These are phyloP conservation scores for Cordyceps javanica DNA, from an alignment of 2,329 filamentous ascomycete species.

Conservation along the genomic window DNA sequence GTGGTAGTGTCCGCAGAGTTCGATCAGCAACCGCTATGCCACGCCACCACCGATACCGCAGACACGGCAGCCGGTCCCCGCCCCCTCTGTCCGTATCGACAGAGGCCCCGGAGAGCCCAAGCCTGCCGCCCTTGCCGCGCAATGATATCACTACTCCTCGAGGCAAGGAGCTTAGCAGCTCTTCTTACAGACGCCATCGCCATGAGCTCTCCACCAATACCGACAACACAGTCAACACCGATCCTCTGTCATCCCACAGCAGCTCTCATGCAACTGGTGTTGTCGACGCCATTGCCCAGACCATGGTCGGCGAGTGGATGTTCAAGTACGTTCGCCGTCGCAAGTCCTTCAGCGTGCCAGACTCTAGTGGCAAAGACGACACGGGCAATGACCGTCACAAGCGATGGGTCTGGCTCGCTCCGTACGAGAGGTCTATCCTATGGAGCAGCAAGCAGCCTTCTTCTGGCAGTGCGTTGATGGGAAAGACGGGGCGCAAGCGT, in stretches of 20 bases:
- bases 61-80: constrained; percentile 53
- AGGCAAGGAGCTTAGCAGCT: constrained; percentile 35
- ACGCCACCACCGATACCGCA: constrained; percentile 42
- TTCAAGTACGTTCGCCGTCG: constrained; percentile 82
- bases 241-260: constrained; percentile 41
- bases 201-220: constrained; percentile 58
- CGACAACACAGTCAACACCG: constrained; percentile 40
- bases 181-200: constrained; percentile 39
- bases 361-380: constrained; percentile 60
- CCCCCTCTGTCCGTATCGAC: constrained; percentile 63
- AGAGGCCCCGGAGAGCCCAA: constrained; percentile 61
- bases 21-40: constrained; percentile 74
- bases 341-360: constrained; percentile 81
- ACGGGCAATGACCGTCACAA: constrained; percentile 79
- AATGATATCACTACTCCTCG: constrained; percentile 64
- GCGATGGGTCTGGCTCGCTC: constrained; percentile 97
- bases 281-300: constrained; percentile 94
- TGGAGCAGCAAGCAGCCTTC: constrained; percentile 98
- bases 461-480: constrained; percentile 78
- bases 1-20: constrained; percentile 69
- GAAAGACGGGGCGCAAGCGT: constrained; percentile 93
- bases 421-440: constrained; percentile 91
- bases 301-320: constrained; percentile 98
- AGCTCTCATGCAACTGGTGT: constrained; percentile 67
- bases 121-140: constrained; percentile 64